phyloP scores from a whole-genome alignment of 768 basidiomycete genomes.

The Phlegmacium glaucopus region DNA sequence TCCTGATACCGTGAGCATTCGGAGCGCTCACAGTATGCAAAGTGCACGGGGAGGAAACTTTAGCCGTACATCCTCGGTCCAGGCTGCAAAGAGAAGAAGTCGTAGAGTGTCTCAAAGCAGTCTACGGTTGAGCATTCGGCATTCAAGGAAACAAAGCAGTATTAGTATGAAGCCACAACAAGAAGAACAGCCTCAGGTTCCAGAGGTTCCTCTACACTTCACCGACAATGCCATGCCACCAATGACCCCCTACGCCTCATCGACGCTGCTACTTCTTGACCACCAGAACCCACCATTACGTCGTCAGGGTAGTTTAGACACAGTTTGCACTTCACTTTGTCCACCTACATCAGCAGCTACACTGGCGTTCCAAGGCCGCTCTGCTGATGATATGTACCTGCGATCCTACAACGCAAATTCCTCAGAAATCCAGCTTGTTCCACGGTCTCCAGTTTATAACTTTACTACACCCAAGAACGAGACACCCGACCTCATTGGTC shows the following conservation, averaged over 20 bases:
- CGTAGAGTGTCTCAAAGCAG: conserved; percentile 62
- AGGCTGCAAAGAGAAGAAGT: conserved; percentile 65
- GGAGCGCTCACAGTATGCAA: conserved; percentile 28
- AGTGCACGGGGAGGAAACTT: conserved; percentile 18
- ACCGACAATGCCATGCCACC: conserved; percentile 11
- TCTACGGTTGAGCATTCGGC: conserved; percentile 51
- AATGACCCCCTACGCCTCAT: conserved; percentile 20
- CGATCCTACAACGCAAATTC: conserved; percentile 9
- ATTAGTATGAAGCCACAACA: conserved; percentile 18
- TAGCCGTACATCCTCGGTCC: conserved; percentile 42
- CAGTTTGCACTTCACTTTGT: conserved; percentile 15
- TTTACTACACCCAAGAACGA: neutral
- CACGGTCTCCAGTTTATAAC: conserved; percentile 26
- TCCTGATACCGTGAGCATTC: conserved; percentile 37
- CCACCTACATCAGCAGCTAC: conserved; percentile 9
- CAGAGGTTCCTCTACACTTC: conserved; percentile 30
- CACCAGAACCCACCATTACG: conserved; percentile 12
- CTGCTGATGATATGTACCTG: conserved; percentile 26
- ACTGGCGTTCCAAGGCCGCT: conserved; percentile 15
- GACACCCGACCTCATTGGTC: neutral
- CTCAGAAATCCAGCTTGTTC: conserved; percentile 29
- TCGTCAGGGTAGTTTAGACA: conserved; percentile 23
- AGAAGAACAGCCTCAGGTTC: conserved; percentile 31
- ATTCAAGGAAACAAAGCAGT: conserved; percentile 19
- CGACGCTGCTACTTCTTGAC: conserved; percentile 16